phyloP scores from a whole-genome alignment of 139 green algal species.

The Picochlorum sp. region DNA sequence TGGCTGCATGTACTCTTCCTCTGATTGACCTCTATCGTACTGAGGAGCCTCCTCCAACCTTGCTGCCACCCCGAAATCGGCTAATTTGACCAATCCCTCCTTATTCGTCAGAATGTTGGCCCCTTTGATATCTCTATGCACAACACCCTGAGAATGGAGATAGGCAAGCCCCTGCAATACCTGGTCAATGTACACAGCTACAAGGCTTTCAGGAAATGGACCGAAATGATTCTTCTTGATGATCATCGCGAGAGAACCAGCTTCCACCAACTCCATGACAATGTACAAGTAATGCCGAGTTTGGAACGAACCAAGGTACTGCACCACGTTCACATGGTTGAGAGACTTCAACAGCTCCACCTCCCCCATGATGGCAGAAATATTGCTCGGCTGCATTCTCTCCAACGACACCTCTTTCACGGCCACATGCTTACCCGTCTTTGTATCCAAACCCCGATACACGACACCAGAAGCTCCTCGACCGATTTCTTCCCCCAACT shows the following conservation, averaged over 20 bases:
- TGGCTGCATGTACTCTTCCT: not conserved
- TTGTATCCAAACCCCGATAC: slow-evolving; percentile 82
- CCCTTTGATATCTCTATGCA: slow-evolving; percentile 94
- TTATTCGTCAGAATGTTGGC: slow-evolving; percentile 92
- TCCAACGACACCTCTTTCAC: slow-evolving; percentile 80
- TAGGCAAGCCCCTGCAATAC: slow-evolving; percentile 71
- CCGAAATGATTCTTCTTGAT: slow-evolving; percentile 90
- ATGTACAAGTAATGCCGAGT: slow-evolving; percentile 89
- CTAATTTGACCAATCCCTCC: slow-evolving; percentile 92
- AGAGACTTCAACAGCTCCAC: slow-evolving; percentile 87
- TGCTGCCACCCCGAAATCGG: slow-evolving; percentile 94
- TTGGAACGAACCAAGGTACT: slow-evolving; percentile 91
- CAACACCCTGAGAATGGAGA: slow-evolving; percentile 88
- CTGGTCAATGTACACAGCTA: slow-evolving; percentile 85
- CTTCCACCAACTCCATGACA: slow-evolving; percentile 96
- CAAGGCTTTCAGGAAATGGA: slow-evolving; percentile 78
- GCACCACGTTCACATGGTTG: slow-evolving; percentile 94
- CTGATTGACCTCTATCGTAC: not conserved
- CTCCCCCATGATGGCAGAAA: slow-evolving; percentile 67
- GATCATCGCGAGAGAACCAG: slow-evolving; percentile 69
- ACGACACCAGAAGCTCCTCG: slow-evolving; percentile 79
- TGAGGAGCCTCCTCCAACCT: slow-evolving; percentile 41
- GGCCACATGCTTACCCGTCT: slow-evolving; percentile 76
- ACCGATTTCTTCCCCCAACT: slow-evolving; percentile 83
- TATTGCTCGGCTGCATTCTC: not conserved